Evolutionary conservation across 371 early-diverging fungal species (phyloP), one percentile per base, ranked within the genome.

Genomic region (Mortierella sp.): DNA sequence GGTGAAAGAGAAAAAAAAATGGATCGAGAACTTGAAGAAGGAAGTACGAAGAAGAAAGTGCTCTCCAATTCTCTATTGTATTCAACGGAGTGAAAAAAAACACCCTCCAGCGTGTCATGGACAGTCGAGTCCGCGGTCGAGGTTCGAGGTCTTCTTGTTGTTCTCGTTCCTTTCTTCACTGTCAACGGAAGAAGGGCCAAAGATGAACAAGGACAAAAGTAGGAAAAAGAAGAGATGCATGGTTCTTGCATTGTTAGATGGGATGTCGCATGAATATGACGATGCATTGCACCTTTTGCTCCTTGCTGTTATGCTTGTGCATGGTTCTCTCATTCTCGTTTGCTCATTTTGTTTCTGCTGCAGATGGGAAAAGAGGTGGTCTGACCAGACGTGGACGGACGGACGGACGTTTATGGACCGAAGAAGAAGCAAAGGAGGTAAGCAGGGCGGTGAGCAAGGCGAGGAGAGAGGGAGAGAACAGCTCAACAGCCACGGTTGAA

Each of bases 51-150:
- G n/a, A 40, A 6, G 37, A 59, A 59, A 44, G 26, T 44, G 40
- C 74, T 72, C 51, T 75, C 34, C 34, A 21, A 16, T 31, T 75
- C 43, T 48, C n/a, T 37, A 10, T 69, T 69, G 50, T 13, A 3
- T 53, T 44, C 40, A 69, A 59, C 40, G 72, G 57, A 46, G 40
- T 50, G 53, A 43, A 71, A 71, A 69, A 67, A 75, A 48, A 48
- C 1, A 1, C 1, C 48, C 14, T 1, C 1, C 48, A 5, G 14
- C 48, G 13, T 59, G 59, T 59, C 31, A 26, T 57, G 57, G n/a
- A 26, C 54, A n/a, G 19, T 24, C 24, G n/a, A 28, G 28, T 50
- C 16, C 50, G 50, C 13, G 16, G 16, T 11, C 50, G 50, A 50
- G 50, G 50, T 11, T 50, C 50, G 50, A 50, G 50, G 50, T 50